These are phyloP conservation scores for Aspergillus sclerotialis DNA, from an alignment of 2,329 filamentous ascomycete species.

Conservation along the genomic window DNA sequence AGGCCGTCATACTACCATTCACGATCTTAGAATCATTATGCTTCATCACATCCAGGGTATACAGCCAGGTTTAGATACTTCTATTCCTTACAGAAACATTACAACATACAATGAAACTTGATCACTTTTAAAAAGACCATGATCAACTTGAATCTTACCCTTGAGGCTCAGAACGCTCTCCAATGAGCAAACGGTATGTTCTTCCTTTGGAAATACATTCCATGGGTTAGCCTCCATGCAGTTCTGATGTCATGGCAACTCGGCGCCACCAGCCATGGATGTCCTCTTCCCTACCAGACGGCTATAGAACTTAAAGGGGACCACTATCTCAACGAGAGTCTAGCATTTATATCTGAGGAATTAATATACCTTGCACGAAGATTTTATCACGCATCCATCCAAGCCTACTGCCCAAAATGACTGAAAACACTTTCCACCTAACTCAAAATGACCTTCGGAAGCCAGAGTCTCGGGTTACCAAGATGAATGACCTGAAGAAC, in stretches of 20 bases:
- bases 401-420: background rate
- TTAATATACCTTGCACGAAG: background rate
- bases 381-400: background rate
- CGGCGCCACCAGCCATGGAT: background rate
- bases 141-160: no score
- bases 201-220: background rate
- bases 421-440: slow-evolving; percentile 37
- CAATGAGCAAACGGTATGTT: background rate
- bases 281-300: no score
- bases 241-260: background rate
- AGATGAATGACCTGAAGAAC: slow-evolving; percentile 34
- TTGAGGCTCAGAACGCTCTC: no score
- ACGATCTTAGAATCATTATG: no score
- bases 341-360: background rate
- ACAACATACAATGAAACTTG: no score
- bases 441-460: slow-evolving; percentile 46
- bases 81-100: no score
- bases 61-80: no score
- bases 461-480: slow-evolving; percentile 36
- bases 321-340: no score
- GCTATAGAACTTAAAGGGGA: no score
- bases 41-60: no score
- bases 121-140: no score
- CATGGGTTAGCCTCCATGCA: background rate
- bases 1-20: no score